A percentile compares a stretch with the other conserved stretches of the same genome.
phyloP scores from a whole-genome alignment of 192 early-diverging fungal genomes.

The Backusella australiensis region DNA sequence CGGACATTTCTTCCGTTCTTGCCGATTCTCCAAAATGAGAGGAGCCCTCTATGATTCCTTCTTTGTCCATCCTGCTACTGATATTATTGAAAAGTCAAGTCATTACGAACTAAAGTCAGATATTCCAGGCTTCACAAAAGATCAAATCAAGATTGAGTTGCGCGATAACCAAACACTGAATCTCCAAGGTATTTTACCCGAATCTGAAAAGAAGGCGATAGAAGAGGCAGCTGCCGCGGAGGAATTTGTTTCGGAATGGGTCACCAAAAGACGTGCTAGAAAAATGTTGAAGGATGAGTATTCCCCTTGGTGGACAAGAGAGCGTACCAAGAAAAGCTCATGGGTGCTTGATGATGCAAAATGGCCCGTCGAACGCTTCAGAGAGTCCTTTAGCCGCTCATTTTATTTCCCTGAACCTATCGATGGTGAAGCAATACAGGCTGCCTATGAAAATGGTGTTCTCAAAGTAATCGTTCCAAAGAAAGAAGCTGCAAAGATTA shows the following conservation, averaged over 20 bases:
- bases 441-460: conserved; percentile 1
- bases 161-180: neutral
- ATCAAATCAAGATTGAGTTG: neutral
- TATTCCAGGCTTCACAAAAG: neutral
- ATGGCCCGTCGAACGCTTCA: neutral
- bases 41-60: neutral
- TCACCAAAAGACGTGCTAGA: neutral
- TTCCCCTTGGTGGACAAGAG: neutral
- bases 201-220: neutral
- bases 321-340: neutral
- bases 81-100: neutral
- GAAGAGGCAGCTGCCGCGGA: neutral
- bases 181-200: neutral
- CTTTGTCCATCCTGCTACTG: neutral
- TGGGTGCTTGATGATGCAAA: neutral
- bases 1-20: neutral
- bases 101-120: neutral
- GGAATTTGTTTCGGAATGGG: neutral
- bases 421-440: neutral
- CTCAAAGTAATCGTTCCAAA: neutral
- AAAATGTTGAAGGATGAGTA: neutral
- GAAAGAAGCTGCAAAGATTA: neutral
- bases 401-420: neutral
- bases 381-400: neutral
- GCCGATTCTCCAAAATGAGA: neutral